Percentiles rank a stretch among this genome's conserved stretches.
These are phyloP conservation scores for Bruguiera gymnorhiza DNA, from an alignment of 345 rosid species.

Conservation along the genomic window DNA sequence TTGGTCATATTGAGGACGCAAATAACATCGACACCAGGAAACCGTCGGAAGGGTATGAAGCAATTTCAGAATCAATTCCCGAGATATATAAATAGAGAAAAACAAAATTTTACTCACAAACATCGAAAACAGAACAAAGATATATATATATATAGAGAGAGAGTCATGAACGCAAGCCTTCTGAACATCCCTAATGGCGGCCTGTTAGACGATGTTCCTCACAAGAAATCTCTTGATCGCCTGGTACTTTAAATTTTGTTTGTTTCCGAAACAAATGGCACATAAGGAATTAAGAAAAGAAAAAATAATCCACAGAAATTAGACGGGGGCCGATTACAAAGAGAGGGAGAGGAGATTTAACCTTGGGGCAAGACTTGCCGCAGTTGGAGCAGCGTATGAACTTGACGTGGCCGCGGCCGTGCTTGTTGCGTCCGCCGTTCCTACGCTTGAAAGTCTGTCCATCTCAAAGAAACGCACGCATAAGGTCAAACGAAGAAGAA, in stretches of 20 bases:
- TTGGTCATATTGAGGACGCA: no score
- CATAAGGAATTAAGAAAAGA: no score
- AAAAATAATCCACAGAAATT: no score
- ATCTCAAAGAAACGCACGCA: neutral
- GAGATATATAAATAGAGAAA: neutral
- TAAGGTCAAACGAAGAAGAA: no score
- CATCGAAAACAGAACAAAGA: neutral
- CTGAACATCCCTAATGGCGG: conserved; percentile 11
- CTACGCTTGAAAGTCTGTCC: conserved; percentile 10
- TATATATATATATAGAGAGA: neutral
- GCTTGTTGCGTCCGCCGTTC: conserved; percentile 14
- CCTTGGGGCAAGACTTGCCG: conserved; percentile 5
- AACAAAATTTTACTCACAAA: neutral
- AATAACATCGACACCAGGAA: no score
- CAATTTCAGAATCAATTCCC: no score
- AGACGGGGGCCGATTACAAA: no score
- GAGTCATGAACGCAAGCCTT: conserved; percentile 12
- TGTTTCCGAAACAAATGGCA: no score
- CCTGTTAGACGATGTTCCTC: conserved; percentile 15
- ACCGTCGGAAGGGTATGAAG: no score
- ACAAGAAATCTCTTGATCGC: conserved; percentile 18
- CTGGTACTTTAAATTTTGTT: neutral
- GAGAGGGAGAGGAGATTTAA: no score
- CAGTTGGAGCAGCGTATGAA: conserved; percentile 13
- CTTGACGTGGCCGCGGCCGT: conserved; percentile 4